phyloP scores from a whole-genome alignment of 169 alveolate genomes.

The Plasmodium billcollinsi region DNA sequence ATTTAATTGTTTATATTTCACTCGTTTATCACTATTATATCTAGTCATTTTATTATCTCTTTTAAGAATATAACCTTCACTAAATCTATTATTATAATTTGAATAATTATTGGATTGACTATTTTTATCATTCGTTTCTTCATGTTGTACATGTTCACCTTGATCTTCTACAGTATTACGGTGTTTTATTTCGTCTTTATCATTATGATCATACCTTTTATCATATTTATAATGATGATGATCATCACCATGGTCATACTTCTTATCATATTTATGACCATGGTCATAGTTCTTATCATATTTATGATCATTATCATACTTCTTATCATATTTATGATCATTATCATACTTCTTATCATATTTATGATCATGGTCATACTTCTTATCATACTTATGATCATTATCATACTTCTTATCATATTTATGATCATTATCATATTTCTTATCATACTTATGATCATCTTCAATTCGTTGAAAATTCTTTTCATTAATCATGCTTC shows the following conservation, averaged over 20 bases:
- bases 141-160: not conserved
- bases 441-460: not conserved
- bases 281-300: too few relatives aligned
- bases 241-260: too few relatives aligned
- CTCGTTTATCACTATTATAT: conserved; percentile 40
- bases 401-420: too few relatives aligned
- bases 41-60: conserved; percentile 6
- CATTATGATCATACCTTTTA: too few relatives aligned
- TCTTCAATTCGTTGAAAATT: conserved; percentile 1
- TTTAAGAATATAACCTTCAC: conserved; percentile 45
- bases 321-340: too few relatives aligned
- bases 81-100: conserved; percentile 27
- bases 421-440: too few relatives aligned
- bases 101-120: not conserved
- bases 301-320: too few relatives aligned
- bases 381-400: not conserved
- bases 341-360: not conserved
- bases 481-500: conserved; percentile 37
- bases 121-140: conserved; percentile 3
- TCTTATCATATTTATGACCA: too few relatives aligned
- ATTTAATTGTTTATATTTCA: conserved; percentile 12
- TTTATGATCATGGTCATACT: conserved; percentile 26
- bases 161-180: not conserved
- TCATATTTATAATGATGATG: too few relatives aligned
- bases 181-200: too few relatives aligned